A percentile compares a stretch with the other conserved stretches of the same genome.
phyloP scores from a whole-genome alignment of 495 filamentous ascomycete genomes.

The Penicillium arizonense region DNA sequence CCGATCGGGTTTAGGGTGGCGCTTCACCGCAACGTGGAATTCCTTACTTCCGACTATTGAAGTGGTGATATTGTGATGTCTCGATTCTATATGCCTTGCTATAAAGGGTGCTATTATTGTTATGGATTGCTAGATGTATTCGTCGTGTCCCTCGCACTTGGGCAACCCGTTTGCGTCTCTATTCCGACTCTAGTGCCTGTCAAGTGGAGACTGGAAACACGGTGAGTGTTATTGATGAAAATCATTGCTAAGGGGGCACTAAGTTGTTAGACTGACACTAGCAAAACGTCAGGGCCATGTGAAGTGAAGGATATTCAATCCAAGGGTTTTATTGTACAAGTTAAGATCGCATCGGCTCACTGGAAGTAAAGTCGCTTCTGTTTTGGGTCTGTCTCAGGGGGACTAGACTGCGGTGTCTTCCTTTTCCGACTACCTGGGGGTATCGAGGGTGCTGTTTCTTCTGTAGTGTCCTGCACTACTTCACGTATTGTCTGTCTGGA shows the following conservation, averaged over 20 bases:
- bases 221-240: constrained; percentile 1
- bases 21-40: constrained; percentile 30
- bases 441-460: constrained; percentile 4
- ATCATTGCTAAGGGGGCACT: neutral
- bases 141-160: neutral
- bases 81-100: neutral
- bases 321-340: neutral
- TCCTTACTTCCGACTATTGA: constrained; percentile 5
- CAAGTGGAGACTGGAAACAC: constrained; percentile 4
- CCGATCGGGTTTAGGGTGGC: constrained; percentile 26
- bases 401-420: constrained; percentile 17
- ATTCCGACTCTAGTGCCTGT: constrained; percentile 3
- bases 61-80: too few relatives aligned
- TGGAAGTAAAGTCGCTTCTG: constrained; percentile 43
- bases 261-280: neutral
- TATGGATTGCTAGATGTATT: neutral
- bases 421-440: constrained; percentile 24
- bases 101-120: too few relatives aligned
- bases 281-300: too few relatives aligned
- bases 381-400: constrained; percentile 23
- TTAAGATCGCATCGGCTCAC: constrained; percentile 9
- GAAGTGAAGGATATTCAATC: too few relatives aligned
- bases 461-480: constrained; percentile 54
- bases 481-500: constrained; percentile 83
- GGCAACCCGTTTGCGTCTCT: neutral